Percentiles rank a stretch among this genome's conserved stretches.
Evolutionary conservation across 129 eudicot genomes (phyloP).

Genomic region (Escallonia rubra): DNA sequence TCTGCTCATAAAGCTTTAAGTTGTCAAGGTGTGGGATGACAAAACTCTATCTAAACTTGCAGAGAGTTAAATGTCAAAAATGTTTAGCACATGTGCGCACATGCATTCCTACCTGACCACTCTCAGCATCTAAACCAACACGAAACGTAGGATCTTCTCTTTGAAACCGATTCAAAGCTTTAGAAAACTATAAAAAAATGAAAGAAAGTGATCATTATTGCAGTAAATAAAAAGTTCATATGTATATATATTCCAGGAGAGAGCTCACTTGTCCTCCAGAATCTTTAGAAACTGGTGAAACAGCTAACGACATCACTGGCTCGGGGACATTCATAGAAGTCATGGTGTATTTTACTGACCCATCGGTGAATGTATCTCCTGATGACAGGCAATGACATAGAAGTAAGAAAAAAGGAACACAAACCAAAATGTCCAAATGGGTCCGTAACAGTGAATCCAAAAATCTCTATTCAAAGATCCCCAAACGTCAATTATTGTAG

Average conservation of each 20-base stretch:
- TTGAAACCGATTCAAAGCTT: slow-evolving; percentile 97
- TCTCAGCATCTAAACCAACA: slow-evolving; percentile 90
- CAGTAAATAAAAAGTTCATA: neutral
- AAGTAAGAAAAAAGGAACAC: neutral
- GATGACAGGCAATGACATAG: slow-evolving; percentile 8
- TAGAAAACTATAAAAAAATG: slow-evolving; percentile 64
- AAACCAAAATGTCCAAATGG: neutral
- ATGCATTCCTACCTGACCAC: slow-evolving; percentile 55
- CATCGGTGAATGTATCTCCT: slow-evolving; percentile 99
- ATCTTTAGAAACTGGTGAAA: slow-evolving; percentile 93
- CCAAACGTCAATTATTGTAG: no score
- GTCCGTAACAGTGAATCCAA: no score
- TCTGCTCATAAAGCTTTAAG: slow-evolving; percentile 47
- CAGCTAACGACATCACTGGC: slow-evolving; percentile 95
- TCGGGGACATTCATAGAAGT: slow-evolving; percentile 98
- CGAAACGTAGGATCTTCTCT: slow-evolving; percentile 97
- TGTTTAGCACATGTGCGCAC: neutral
- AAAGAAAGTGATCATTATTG: slow-evolving; percentile 2
- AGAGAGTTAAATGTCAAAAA: no score
- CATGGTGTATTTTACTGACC: slow-evolving; percentile 94
- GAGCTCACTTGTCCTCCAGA: slow-evolving; percentile 82
- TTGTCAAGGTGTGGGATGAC: slow-evolving; percentile 6
- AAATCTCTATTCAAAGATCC: no score
- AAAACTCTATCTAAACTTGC: neutral
- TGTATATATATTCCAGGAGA: neutral